Evolutionary conservation across 164 flowering plant genomes (phyloP).

Genomic region (Paratinospora sagittata): DNA sequence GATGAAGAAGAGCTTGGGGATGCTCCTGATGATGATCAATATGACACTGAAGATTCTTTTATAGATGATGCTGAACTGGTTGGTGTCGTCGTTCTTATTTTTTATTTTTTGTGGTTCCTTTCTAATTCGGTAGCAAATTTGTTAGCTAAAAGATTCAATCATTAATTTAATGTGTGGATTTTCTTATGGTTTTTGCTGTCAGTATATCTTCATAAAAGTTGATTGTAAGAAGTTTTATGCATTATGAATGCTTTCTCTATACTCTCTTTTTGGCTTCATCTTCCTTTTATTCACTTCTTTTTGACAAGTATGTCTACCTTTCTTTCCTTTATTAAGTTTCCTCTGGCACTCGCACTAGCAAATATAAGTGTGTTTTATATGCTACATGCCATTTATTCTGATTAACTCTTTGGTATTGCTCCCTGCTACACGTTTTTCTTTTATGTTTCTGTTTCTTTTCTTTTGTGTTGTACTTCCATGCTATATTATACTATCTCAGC

Average conservation of each 20-base stretch:
- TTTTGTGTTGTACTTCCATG: background rate
- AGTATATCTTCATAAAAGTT: background rate
- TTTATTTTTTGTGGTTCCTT: background rate
- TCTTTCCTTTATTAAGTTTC: no score
- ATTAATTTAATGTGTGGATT: background rate
- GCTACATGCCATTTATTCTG: no score
- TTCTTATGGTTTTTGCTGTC: no score
- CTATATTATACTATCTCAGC: no score
- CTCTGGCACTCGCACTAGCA: no score
- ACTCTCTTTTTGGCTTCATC: no score
- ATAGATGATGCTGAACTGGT: conserved; percentile 98
- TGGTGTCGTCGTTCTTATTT: conserved; percentile 19
- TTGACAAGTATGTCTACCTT: no score
- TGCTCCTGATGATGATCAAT: conserved; percentile 93
- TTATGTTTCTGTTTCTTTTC: background rate
- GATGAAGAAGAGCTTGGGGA: conserved; percentile 88
- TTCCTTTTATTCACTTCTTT: no score
- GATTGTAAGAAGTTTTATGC: background rate
- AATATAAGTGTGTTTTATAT: no score
- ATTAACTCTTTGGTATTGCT: no score
- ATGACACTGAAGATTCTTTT: conserved; percentile 96
- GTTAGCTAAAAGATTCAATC: background rate
- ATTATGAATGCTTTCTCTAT: no score
- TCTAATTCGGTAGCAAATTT: background rate
- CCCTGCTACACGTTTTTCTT: no score